Evolutionary conservation across 139 green algal species (phyloP).

Genomic region (Monoraphidium neglectum): DNA sequence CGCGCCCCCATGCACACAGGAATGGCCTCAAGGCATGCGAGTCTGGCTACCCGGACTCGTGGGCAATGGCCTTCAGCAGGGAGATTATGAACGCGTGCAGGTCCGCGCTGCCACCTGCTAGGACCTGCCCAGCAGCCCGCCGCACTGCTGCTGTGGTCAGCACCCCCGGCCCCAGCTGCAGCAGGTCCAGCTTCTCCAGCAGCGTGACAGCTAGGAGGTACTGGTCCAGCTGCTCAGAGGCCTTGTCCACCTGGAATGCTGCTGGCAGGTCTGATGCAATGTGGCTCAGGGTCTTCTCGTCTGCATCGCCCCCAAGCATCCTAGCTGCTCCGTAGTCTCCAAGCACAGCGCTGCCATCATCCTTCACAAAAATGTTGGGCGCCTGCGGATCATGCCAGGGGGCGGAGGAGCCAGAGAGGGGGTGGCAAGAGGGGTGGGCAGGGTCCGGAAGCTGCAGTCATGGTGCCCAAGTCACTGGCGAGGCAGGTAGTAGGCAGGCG

Average conservation of each 20-base stretch:
- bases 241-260: not conserved
- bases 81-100: not conserved
- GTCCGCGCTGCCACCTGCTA: not conserved
- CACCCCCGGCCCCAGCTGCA: not conserved
- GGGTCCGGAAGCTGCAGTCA: too few relatives aligned
- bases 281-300: not conserved
- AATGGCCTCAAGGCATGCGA: too few relatives aligned
- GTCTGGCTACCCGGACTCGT: not conserved
- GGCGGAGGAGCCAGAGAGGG: too few relatives aligned
- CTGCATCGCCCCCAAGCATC: not conserved
- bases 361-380: not conserved
- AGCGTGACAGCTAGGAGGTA: slow-evolving; percentile 2
- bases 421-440: too few relatives aligned
- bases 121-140: not conserved
- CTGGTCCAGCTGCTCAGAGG: not conserved
- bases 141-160: not conserved
- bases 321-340: not conserved
- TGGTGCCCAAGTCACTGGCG: too few relatives aligned
- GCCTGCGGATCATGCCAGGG: too few relatives aligned
- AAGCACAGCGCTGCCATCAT: not conserved
- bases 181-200: not conserved
- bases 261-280: not conserved
- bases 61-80: not conserved
- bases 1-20: not conserved
- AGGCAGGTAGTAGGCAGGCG: too few relatives aligned